A percentile compares a stretch with the other conserved stretches of the same genome.
phyloP scores from a whole-genome alignment of 129 eudicot species.

The Silybum marianum region DNA sequence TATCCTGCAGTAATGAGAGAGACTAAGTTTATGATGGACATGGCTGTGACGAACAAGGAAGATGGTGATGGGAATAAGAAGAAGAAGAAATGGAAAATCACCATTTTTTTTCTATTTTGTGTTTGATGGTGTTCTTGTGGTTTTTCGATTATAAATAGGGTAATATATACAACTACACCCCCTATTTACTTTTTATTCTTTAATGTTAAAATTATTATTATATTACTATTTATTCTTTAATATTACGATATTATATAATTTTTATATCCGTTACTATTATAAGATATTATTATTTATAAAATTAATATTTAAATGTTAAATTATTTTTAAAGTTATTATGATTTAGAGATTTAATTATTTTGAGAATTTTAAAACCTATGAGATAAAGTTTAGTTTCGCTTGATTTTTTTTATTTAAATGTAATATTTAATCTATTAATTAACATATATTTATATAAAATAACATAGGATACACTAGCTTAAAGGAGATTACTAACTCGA shows the following conservation, averaged over 20 bases:
- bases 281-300: not conserved
- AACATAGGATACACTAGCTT: too few species aligned
- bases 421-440: too few species aligned
- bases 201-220: not conserved
- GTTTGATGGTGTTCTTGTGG: slow-evolving; percentile 40
- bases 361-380: too few species aligned
- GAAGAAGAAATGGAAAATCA: not conserved
- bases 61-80: slow-evolving; percentile 37
- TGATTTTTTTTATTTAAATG: too few species aligned
- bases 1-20: slow-evolving; percentile 21
- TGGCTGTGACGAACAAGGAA: slow-evolving; percentile 23
- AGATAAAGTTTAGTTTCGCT: too few species aligned
- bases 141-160: slow-evolving; percentile 31
- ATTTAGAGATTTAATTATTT: too few species aligned
- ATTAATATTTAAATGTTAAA: not conserved
- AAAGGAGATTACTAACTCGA: too few species aligned
- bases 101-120: slow-evolving; percentile 21
- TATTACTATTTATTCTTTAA: not conserved
- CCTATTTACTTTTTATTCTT: not conserved
- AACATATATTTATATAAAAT: too few species aligned
- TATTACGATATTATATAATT: not conserved
- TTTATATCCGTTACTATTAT: not conserved
- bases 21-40: slow-evolving; percentile 30
- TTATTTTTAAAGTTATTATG: not conserved
- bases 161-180: not conserved